Percentiles rank a stretch among this genome's conserved stretches.
Evolutionary conservation across 2,329 filamentous ascomycete species (phyloP).

Genomic region (Aspergillus caelatus): DNA sequence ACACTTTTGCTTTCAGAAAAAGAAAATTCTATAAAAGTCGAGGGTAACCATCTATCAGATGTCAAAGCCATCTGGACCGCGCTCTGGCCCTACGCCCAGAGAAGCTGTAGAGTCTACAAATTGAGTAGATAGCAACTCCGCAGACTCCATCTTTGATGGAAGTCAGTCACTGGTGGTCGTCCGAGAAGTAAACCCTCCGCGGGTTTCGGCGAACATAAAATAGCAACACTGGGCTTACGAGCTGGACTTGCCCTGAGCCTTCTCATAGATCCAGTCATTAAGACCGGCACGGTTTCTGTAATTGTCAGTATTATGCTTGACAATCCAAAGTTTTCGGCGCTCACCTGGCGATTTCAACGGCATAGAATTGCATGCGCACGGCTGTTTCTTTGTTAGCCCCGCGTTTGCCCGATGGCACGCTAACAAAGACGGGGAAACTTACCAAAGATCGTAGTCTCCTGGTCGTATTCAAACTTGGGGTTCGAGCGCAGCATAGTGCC

Average conservation of each 20-base stretch:
- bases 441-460: slow-evolving; percentile 93
- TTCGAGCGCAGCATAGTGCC: slow-evolving; percentile 86
- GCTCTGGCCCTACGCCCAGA: not conserved
- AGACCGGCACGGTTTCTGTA: slow-evolving; percentile 77
- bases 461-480: slow-evolving; percentile 79
- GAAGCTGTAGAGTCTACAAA: not conserved
- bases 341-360: slow-evolving; percentile 72
- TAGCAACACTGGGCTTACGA: slow-evolving; percentile 19
- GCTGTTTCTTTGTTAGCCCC: slow-evolving; percentile 39
- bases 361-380: slow-evolving; percentile 82
- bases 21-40: not conserved
- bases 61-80: not conserved
- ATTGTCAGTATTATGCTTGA: slow-evolving; percentile 15
- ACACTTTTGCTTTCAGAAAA: not conserved
- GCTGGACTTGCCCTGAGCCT: slow-evolving; percentile 55
- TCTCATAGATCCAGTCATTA: slow-evolving; percentile 97
- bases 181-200: not conserved
- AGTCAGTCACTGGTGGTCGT: slow-evolving; percentile 4
- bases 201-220: not conserved
- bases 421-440: slow-evolving; percentile 30
- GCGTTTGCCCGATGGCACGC: not conserved
- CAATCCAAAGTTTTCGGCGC: slow-evolving; percentile 20
- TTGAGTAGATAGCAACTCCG: not conserved
- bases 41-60: slow-evolving; percentile 1
- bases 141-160: not conserved